Percentiles rank a stretch among this genome's conserved stretches.
These are phyloP conservation scores for Sphaerosporella brunnea DNA, from an alignment of 495 filamentous ascomycete species.

Conservation along the genomic window DNA sequence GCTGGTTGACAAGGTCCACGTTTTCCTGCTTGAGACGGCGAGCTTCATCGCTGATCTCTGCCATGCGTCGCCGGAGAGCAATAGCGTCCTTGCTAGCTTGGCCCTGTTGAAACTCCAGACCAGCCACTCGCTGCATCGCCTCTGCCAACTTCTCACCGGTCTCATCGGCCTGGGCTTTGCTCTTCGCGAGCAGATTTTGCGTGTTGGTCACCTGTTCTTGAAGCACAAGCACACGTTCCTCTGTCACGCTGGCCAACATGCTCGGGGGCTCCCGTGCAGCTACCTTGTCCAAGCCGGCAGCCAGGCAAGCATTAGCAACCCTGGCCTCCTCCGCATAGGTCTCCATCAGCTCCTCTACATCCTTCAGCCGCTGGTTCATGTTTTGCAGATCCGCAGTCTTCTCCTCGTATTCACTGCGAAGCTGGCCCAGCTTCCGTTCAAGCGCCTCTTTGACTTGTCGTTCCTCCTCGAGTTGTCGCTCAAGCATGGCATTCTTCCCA, in stretches of 20 bases:
- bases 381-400: conserved; percentile 62
- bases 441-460: conserved; percentile 52
- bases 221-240: conserved; percentile 59
- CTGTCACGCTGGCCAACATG: conserved; percentile 38
- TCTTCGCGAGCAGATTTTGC: conserved; percentile 62
- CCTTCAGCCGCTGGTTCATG: conserved; percentile 51
- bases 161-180: conserved; percentile 74
- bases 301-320: conserved; percentile 65
- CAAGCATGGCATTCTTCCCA: conserved; percentile 54
- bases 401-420: conserved; percentile 74
- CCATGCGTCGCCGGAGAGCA: conserved; percentile 71
- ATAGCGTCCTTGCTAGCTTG: conserved; percentile 87
- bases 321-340: conserved; percentile 72
- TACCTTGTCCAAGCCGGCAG: conserved; percentile 64
- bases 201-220: conserved; percentile 65
- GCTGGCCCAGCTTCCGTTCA: conserved; percentile 60
- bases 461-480: conserved; percentile 74
- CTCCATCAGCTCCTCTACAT: conserved; percentile 83
- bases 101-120: conserved; percentile 89
- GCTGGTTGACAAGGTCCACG: conserved; percentile 55
- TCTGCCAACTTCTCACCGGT: conserved; percentile 76
- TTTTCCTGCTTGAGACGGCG: conserved; percentile 59
- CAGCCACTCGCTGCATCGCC: conserved; percentile 89
- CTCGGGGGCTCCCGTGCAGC: conserved; percentile 34
- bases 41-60: conserved; percentile 60